Conservation (phyloP, 202 grass and related monocot genomes). For the Setaria viridis region DNA sequence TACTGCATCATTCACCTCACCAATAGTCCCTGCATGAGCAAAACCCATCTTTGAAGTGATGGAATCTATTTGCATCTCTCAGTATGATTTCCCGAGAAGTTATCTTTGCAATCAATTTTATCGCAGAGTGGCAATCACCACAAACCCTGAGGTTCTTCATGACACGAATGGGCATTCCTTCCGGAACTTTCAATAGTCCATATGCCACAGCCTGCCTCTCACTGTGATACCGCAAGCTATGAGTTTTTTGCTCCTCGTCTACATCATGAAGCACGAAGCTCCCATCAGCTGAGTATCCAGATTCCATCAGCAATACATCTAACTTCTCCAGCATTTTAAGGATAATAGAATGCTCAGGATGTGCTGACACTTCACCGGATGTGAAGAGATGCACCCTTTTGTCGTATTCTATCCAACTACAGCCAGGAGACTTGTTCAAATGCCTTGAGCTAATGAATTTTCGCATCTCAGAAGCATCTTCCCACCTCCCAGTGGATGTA, state of each 20-base stretch:
- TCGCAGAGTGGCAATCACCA: constrained; percentile 82
- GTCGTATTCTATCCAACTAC: constrained; percentile 77
- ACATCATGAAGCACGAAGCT: constrained; percentile 85
- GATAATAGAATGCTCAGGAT: constrained; percentile 70
- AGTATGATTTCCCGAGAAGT: constrained; percentile 78
- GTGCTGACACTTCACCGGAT: constrained; percentile 64
- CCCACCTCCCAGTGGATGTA: constrained; percentile 73
- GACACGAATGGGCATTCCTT: constrained; percentile 72
- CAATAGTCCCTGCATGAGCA: constrained; percentile 90
- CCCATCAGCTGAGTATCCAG: constrained; percentile 88
- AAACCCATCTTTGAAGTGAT: constrained; percentile 82
- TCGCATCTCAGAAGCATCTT: constrained; percentile 68
- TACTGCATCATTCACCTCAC: constrained; percentile 60
- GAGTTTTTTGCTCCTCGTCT: constrained; percentile 83
- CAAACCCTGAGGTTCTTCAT: constrained; percentile 96
- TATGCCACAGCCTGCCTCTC: constrained; percentile 92
- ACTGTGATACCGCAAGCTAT: constrained; percentile 79
- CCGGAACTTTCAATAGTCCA: constrained; percentile 73
- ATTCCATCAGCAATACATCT: constrained; percentile 75
- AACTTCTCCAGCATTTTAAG: constrained; percentile 75
- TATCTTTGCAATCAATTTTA: constrained; percentile 83
- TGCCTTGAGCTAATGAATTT: constrained; percentile 75
- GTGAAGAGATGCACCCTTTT: constrained; percentile 85
- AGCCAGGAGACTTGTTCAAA: constrained; percentile 74
- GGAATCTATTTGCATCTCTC: constrained; percentile 84